These are phyloP conservation scores for Clitopilus hobsonii DNA, from an alignment of 768 basidiomycete species.

Conservation along the genomic window DNA sequence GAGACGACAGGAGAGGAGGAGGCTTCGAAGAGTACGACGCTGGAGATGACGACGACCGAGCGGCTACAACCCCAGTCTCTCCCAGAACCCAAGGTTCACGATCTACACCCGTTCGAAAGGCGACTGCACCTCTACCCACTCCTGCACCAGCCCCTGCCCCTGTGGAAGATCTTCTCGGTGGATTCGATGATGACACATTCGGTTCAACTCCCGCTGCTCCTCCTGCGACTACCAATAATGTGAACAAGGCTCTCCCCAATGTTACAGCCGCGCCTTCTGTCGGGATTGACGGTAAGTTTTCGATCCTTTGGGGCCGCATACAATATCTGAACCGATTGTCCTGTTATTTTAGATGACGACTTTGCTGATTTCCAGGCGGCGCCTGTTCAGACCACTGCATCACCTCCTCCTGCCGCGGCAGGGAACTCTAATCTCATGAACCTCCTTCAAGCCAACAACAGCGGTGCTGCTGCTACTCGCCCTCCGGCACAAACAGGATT, in stretches of 20 bases:
- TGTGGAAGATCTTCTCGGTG: conserved; percentile 72
- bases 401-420: conserved; percentile 32
- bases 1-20: conserved; percentile 53
- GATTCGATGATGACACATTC: conserved; percentile 67
- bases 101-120: conserved; percentile 29
- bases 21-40: conserved; percentile 95
- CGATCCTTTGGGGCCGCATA: too few relatives aligned
- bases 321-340: too few relatives aligned
- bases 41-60: conserved; percentile 74
- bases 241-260: conserved; percentile 53
- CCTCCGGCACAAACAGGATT: conserved; percentile 21
- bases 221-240: conserved; percentile 22
- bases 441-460: conserved; percentile 35
- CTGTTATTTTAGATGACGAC: conserved; percentile 82
- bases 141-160: conserved; percentile 36
- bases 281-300: conserved; percentile 39
- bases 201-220: conserved; percentile 19
- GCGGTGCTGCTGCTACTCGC: conserved; percentile 9
- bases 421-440: conserved; percentile 43
- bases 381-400: conserved; percentile 37
- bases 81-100: conserved; percentile 16
- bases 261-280: conserved; percentile 28
- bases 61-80: conserved; percentile 28
- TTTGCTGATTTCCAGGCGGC: conserved; percentile 85
- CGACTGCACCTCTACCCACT: conserved; percentile 30